These are phyloP conservation scores for Capsicum pubescens DNA, from an alignment of 257 asterid genomes.

Conservation along the genomic window DNA sequence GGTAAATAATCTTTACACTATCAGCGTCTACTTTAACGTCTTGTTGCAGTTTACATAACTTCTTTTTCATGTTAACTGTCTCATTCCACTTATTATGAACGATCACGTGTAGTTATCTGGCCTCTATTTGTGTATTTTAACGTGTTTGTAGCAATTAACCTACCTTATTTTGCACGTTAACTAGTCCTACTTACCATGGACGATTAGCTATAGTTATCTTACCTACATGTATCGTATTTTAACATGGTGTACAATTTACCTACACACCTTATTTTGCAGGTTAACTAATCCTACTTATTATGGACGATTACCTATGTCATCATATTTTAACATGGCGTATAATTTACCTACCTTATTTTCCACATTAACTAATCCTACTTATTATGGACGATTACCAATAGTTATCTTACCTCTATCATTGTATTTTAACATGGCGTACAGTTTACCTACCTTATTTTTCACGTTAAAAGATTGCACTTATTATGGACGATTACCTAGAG, in stretches of 20 bases:
- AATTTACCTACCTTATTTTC: not conserved
- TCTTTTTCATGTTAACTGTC: not conserved
- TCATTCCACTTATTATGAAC: not conserved
- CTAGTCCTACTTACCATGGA: not conserved
- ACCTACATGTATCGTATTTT: not conserved
- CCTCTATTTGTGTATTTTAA: not conserved
- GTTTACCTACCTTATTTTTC: not conserved
- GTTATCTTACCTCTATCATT: not conserved
- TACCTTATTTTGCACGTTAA: not conserved
- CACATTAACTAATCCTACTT: not conserved
- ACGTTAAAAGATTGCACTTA: not conserved
- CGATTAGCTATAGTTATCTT: not conserved
- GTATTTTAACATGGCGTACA: not conserved
- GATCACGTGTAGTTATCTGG: not conserved
- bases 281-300: not conserved
- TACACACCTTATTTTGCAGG: not conserved
- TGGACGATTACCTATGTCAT: not conserved
- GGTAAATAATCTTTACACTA: conserved; percentile 17
- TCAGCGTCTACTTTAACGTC: not conserved
- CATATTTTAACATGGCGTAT: not conserved
- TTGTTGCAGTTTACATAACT: not conserved
- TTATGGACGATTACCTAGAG: not conserved
- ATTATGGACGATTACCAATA: not conserved
- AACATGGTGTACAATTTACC: not conserved
- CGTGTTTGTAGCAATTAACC: not conserved